A percentile compares a stretch with the other conserved stretches of the same genome.
phyloP scores from a whole-genome alignment of 1,139 yeast species.

The Blastobotrys proliferans region DNA sequence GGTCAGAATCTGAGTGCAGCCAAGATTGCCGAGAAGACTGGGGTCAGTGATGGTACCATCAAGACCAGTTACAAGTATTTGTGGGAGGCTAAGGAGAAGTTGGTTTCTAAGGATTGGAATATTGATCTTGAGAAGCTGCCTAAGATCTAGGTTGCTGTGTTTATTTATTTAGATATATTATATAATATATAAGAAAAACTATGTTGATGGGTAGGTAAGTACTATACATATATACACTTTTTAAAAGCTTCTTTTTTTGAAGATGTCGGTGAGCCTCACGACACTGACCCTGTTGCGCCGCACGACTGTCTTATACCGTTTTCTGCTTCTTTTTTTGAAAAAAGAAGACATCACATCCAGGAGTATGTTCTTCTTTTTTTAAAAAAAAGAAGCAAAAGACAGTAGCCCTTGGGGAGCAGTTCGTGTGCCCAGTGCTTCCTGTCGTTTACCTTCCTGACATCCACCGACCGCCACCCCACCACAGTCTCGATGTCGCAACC shows the following conservation, averaged over 20 bases:
- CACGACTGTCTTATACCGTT: too few relatives aligned
- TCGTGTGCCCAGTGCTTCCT: too few relatives aligned
- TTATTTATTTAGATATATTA: neutral
- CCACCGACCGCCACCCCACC: too few relatives aligned
- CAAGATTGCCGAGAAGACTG: slow-evolving; percentile 89
- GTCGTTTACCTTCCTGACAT: too few relatives aligned
- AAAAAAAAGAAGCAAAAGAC: neutral
- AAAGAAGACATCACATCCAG: neutral
- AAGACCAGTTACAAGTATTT: slow-evolving; percentile 85
- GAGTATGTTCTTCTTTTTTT: neutral
- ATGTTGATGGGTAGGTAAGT: neutral
- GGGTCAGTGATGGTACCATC: slow-evolving; percentile 96
- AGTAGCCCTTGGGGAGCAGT: too few relatives aligned
- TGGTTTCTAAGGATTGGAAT: slow-evolving; percentile 79
- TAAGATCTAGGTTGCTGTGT: slow-evolving; percentile 29
- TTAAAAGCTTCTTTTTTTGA: too few relatives aligned
- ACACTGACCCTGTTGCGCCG: too few relatives aligned
- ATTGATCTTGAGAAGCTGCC: slow-evolving; percentile 62
- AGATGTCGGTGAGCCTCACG: too few relatives aligned
- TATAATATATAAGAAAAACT: neutral
- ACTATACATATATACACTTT: neutral
- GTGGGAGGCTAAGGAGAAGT: slow-evolving; percentile 66
- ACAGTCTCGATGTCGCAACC: too few relatives aligned
- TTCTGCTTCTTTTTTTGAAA: too few relatives aligned
- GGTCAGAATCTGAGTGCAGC: slow-evolving; percentile 62